phyloP scores from a whole-genome alignment of 2,329 filamentous ascomycete species.

The Fusarium longipes region DNA sequence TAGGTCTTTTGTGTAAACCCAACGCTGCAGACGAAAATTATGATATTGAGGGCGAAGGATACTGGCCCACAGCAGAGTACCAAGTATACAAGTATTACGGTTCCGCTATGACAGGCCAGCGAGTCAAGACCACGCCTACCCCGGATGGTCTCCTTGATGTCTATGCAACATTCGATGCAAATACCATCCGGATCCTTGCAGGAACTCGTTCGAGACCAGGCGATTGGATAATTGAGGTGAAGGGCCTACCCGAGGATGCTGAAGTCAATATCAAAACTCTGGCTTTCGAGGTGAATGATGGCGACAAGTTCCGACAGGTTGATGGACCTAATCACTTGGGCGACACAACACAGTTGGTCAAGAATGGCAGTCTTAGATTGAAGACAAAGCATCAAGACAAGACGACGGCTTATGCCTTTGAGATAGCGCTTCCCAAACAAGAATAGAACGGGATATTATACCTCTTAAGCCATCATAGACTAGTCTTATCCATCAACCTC shows the following conservation, averaged over 20 bases:
- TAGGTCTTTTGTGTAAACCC: slow-evolving; percentile 19
- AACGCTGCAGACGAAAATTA: not conserved
- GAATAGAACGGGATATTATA: not conserved
- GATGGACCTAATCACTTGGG: not conserved
- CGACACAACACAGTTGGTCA: not conserved
- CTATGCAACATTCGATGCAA: slow-evolving; percentile 1
- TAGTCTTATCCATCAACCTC: not conserved
- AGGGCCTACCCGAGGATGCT: not conserved
- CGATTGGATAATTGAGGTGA: not conserved
- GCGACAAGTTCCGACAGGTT: not conserved
- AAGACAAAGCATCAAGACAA: not conserved
- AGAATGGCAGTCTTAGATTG: not conserved
- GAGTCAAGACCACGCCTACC: slow-evolving; percentile 2
- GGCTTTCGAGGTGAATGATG: not conserved
- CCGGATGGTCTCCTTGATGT: slow-evolving; percentile 1
- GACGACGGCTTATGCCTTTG: slow-evolving; percentile 10
- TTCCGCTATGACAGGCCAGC: slow-evolving; percentile 4
- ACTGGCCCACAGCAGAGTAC: slow-evolving; percentile 25
- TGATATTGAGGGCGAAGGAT: slow-evolving; percentile 4
- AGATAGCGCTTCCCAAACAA: not conserved
- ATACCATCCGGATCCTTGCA: not conserved
- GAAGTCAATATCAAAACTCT: not conserved
- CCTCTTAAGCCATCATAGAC: not conserved
- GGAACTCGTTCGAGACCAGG: slow-evolving; percentile 14
- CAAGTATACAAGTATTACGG: slow-evolving; percentile 37